Base-by-base conservation (phyloP, 75 land plant species). In the Sequoia sempervirens region DNA sequence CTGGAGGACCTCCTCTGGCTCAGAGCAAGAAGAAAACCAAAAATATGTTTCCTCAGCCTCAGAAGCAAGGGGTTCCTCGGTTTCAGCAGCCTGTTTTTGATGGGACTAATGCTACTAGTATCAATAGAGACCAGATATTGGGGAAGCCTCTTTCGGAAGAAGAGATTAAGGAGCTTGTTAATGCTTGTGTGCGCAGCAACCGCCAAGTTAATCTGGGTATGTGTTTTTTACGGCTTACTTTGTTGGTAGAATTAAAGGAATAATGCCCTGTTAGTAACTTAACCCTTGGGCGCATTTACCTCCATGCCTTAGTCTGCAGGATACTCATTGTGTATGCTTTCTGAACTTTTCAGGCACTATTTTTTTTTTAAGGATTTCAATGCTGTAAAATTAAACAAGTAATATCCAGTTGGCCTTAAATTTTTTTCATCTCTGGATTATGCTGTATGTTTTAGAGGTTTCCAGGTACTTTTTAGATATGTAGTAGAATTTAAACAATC, bases 151-250 rank as follows among this genome's bases (percentile, higher is more conserved):
- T 97, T 69, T 85, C 88, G 5, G 85, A 85, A 80, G 83, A 58
- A 40, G 99, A 97, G 85, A 88, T 93, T 28, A 78, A 66, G 38
- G 88, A 88, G 88, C 86, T 96, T 3, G 84, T 97, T 7, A 81
- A 86, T 32, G 86, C 86, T 9, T 72, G 56, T 17, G 46, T 87
- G 34, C 83, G 87, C 3, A 43, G 69, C 36, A 93, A 92, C 80
- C 90, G 92, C 12, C 99, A 96, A 86, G 91, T 97, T 70, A 97
- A 97, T 87, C 88, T 97, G 13, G 99, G 96, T 96, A 82, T 82
- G 36, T 34, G 54, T 64, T 40, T 83, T 43, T 30, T 46, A 2
- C 5, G n/a, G 66, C n/a, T 61, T 61, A 5, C 7, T 23, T 61
- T 61, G 66, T 28, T 61, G 66, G n/a, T 61, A 61, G 66, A 23